Base-by-base conservation (phyloP, 2,329 filamentous ascomycete genomes). In the Paracamarosporium sp. region DNA sequence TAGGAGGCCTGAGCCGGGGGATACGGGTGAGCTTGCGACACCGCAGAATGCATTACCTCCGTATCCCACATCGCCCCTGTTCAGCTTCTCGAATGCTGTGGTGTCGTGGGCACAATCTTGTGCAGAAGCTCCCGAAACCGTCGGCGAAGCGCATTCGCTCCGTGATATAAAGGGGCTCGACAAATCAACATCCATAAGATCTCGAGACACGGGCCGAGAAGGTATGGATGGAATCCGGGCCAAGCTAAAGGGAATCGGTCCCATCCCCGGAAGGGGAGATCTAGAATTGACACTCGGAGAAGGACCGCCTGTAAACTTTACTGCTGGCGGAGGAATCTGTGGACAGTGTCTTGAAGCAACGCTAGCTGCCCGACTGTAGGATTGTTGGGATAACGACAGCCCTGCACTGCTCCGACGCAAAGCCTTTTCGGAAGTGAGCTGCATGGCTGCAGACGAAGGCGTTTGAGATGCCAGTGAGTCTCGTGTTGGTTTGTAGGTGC, bases 401-500 rank as follows among this genome's bases (percentile, higher is more conserved):
- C 66, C 75, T 22, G 69, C 67, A 35, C 76, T 76, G 46, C 75
- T 71, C 50, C 76, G 66, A 35, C 68, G 52, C 50, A 64, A 60
- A 31, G 65, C 63, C 36, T 68, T 72, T 17, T 75, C 74, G 6
- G 67, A 53, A 8, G 61, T 61, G 44, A 68, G 47, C n/a, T 68
- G 66, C 7, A 57, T 43, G 7, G 64, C 66, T 25, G 63, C 52
- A n/a, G 59, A 66, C 22, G 63, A 71, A 24, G 57, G 22, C 15
- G 64, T 50, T 46, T 75, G 67, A 5, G 58, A 59, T 13, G 53
- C 48, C 24, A 73, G 64, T 0, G 70, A 72, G 48, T 84, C 82
- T 55, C 79, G 79, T 12, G 72, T 71, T 1, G 90, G 86, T 73
- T 93, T 97, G 79, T 97, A 98, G 1, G 88, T 83, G 54, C 88